Evolutionary conservation across 2,329 filamentous ascomycete genomes (phyloP), one percentile per base, ranked within the genome.

Genomic region (Epichloe sibirici): DNA sequence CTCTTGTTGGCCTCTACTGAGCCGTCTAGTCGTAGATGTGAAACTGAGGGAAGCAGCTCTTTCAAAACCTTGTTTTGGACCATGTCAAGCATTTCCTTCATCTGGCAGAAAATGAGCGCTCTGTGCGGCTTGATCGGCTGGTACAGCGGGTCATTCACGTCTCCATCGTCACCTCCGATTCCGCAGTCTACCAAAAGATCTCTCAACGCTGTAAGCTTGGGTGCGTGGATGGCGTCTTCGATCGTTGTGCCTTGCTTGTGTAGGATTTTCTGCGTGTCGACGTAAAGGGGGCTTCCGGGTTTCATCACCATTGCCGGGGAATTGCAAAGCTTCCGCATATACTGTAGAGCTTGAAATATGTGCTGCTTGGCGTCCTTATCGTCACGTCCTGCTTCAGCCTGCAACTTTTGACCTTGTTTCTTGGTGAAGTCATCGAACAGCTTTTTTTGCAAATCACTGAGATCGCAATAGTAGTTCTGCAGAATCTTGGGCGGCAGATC

Each of bases 71-170:
- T 90, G 61, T 86, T 89, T 65, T 97, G 90, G 2, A 98, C 94
- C 81, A 98, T 97, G 68, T 98, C 93, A 25, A 98, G 78, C 94
- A 98, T 98, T 68, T 98, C 93, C 71, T 98, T 98, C 89, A 98
- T 96, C 67, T 98, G 93, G 63, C 93, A 98, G 76, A 98, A 98
- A 59, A 98, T 86, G 31, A 98, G 80, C 0, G 93, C 94, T 45
- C 93, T 88, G 66, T 98, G 93, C 34, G 91, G 93, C 56, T 93
- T 95, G 66, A 98, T 94, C 42, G 90, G 94, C 66, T 88, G 78
- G 62, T 82, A 82, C 15, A 82, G 71, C 2, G 79, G 78, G 55
- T 82, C 79, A 50, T 73, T 79, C 1, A 72, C 69, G 49, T 80
- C 78, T n/a, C 72, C 72, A 15, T 81, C 79, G 56, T 90, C 83